A percentile compares a stretch with the other conserved stretches of the same genome.
phyloP scores from a whole-genome alignment of 2,329 filamentous ascomycete genomes.

The Pyrenochaeta sp. region DNA sequence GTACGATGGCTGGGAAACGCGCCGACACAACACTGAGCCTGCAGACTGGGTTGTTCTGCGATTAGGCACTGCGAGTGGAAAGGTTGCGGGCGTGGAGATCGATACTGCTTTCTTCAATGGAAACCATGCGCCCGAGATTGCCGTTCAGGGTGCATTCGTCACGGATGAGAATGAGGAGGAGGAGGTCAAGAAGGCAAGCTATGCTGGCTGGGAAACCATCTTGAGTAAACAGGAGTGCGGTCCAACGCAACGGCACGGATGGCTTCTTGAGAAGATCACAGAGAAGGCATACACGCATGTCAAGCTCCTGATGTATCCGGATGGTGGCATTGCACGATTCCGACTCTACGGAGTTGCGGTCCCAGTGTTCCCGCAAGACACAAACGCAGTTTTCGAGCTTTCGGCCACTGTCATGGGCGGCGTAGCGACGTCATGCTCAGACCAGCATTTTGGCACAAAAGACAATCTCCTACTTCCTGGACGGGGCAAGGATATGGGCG shows the following conservation, averaged over 20 bases:
- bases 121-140: constrained; percentile 81
- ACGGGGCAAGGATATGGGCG: constrained; percentile 83
- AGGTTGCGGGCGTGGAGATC: constrained; percentile 76
- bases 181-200: constrained; percentile 60
- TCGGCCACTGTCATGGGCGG: constrained; percentile 81
- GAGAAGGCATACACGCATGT: constrained; percentile 79
- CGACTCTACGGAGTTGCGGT: constrained; percentile 78
- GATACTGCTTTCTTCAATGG: constrained; percentile 84
- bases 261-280: constrained; percentile 66
- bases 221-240: constrained; percentile 75
- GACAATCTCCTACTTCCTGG: constrained; percentile 82
- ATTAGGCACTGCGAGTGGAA: constrained; percentile 71
- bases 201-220: constrained; percentile 71
- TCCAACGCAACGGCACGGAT: constrained; percentile 75
- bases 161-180: constrained; percentile 64
- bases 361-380: constrained; percentile 75
- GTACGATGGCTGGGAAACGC: constrained; percentile 72
- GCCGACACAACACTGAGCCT: constrained; percentile 64
- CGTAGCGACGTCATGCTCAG: constrained; percentile 76
- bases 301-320: constrained; percentile 82
- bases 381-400: constrained; percentile 73
- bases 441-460: constrained; percentile 85
- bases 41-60: constrained; percentile 68
- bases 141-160: constrained; percentile 75
- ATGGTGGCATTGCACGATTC: constrained; percentile 83